A percentile compares a stretch with the other conserved stretches of the same genome.
Evolutionary conservation across 306 rosid species (phyloP).

Genomic region (Benincasa hispida): DNA sequence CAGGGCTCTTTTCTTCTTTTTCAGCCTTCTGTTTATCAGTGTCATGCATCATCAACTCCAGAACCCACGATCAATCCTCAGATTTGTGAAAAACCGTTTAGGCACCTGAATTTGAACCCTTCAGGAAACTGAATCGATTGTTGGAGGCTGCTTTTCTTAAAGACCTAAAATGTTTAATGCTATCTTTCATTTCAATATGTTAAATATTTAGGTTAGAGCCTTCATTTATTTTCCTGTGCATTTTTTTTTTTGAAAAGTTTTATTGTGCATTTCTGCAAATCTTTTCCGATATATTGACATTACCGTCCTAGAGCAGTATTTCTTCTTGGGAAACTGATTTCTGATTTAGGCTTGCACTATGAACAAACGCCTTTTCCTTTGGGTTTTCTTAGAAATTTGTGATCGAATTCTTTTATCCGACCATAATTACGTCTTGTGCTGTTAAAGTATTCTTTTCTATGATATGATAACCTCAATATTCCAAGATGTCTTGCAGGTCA

Average conservation of each 20-base stretch:
- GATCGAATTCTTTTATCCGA: not conserved
- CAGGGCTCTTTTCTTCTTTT: not conserved
- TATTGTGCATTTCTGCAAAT: not conserved
- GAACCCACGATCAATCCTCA: not conserved
- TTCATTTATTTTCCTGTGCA: not conserved
- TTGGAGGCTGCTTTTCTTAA: not conserved
- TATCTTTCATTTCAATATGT: not conserved
- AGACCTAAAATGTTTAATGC: not conserved
- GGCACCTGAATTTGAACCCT: not conserved
- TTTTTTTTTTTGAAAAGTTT: not conserved
- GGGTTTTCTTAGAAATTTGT: not conserved
- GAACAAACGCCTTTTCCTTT: not conserved
- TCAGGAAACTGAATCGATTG: not conserved
- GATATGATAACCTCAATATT: not conserved
- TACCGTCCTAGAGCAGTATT: not conserved
- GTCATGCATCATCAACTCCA: not conserved
- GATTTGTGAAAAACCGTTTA: not conserved
- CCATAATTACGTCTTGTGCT: not conserved
- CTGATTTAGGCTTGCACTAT: not conserved
- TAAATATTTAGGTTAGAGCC: not conserved
- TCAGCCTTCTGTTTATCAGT: not conserved
- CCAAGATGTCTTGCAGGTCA: slow-evolving; percentile 36
- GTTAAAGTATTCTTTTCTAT: not conserved
- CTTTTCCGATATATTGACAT: not conserved
- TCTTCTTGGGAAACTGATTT: not conserved